These are phyloP conservation scores for Mycena floridula DNA, from an alignment of 768 basidiomycete genomes.

Conservation along the genomic window DNA sequence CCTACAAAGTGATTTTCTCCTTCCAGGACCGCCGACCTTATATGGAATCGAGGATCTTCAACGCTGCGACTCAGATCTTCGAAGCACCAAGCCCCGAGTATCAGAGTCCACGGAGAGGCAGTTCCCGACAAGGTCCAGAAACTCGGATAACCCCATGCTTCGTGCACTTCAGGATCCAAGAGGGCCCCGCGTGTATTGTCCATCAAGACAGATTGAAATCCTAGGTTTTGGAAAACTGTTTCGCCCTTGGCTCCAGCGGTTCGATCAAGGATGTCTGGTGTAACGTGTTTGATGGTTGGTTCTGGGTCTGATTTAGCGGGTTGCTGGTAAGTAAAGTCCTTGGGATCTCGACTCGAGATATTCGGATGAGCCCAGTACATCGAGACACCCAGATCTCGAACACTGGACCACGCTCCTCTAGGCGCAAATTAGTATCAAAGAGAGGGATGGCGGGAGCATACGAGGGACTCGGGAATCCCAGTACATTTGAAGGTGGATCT, in stretches of 20 bases:
- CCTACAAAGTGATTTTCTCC: slow-evolving; percentile 12
- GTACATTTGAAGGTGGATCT: not conserved
- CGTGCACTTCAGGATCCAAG: not conserved
- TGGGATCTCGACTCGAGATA: not conserved
- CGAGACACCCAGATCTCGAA: not conserved
- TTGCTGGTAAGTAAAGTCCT: not conserved
- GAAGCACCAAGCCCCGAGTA: not conserved
- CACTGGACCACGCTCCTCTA: not conserved
- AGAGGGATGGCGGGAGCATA: not conserved
- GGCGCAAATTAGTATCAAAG: not conserved
- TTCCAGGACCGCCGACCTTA: not conserved
- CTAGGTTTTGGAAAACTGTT: not conserved
- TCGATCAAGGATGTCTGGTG: not conserved
- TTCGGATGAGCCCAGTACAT: not conserved
- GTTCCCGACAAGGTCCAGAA: not conserved
- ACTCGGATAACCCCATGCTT: not conserved
- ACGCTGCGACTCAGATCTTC: not conserved
- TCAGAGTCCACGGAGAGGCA: not conserved
- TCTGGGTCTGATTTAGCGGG: no score
- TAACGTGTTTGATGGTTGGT: no score
- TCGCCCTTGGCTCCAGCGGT: not conserved
- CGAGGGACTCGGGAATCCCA: not conserved
- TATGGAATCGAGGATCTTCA: not conserved
- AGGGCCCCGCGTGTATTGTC: not conserved
- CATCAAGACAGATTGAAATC: not conserved